phyloP scores from a whole-genome alignment of 352 stramenopile genomes.

The Pythium folliculosum region DNA sequence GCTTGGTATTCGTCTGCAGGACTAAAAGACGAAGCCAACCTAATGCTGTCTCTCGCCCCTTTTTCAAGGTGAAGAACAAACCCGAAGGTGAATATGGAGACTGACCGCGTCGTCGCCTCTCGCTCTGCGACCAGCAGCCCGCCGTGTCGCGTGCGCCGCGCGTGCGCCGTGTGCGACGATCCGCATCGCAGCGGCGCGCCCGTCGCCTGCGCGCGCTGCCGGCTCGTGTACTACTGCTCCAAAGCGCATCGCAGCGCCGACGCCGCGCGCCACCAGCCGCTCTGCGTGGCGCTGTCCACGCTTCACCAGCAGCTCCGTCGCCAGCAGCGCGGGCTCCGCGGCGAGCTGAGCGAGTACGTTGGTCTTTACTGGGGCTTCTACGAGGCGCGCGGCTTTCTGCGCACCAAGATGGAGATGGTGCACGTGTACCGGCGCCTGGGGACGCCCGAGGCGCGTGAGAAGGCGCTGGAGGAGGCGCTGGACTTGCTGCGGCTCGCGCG shows the following conservation, averaged over 20 bases:
- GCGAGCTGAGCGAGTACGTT: constrained; percentile 8
- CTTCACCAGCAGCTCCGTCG: constrained; percentile 1
- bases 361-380: constrained; percentile 15
- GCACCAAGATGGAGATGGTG: constrained; percentile 3
- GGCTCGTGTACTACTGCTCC: constrained; percentile 17
- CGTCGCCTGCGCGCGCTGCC: constrained; percentile 4
- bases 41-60: too few species aligned
- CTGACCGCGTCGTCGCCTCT: too few species aligned
- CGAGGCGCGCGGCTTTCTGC: constrained; percentile 7
- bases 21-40: too few species aligned
- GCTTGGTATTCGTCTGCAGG: too few species aligned
- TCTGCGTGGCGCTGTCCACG: neutral
- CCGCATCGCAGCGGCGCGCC: constrained; percentile 11
- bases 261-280: neutral
- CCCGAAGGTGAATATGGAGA: too few species aligned
- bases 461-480: neutral
- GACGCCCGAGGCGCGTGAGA: neutral
- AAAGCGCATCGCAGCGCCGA: constrained; percentile 13
- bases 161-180: constrained; percentile 9
- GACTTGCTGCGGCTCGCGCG: constrained; percentile 14
- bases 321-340: constrained; percentile 9
- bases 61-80: too few species aligned
- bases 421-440: constrained; percentile 2
- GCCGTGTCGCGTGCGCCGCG: constrained; percentile 2
- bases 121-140: too few species aligned